Conservation (phyloP, 345 rosid genomes). For the Citrus medica region DNA sequence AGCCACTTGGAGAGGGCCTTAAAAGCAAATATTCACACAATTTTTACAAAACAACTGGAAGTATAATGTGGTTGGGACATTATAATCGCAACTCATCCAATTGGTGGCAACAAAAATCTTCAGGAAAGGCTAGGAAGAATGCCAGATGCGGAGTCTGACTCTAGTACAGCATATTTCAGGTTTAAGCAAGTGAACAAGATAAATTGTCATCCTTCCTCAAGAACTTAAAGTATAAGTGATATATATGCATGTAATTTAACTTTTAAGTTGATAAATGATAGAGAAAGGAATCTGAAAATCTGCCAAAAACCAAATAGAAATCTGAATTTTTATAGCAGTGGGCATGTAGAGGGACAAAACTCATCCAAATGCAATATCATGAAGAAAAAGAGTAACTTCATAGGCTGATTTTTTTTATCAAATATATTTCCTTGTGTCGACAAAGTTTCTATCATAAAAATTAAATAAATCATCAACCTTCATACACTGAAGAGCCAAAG, state of each 20-base stretch:
- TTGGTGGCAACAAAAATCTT: not conserved
- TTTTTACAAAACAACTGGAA: not conserved
- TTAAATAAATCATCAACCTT: not conserved
- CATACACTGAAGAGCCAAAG: not conserved
- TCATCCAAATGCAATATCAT: not conserved
- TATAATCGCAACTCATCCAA: not conserved
- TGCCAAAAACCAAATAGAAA: not conserved
- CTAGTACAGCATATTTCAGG: not conserved
- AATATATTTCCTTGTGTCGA: not conserved
- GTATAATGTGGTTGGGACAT: not conserved
- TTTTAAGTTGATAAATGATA: not conserved
- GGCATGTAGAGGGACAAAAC: not conserved
- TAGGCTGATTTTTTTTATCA: not conserved
- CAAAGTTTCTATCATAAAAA: not conserved
- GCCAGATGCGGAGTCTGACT: not conserved
- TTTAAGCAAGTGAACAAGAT: not conserved
- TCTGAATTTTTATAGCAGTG: not conserved
- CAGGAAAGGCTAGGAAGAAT: not conserved
- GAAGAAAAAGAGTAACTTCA: not conserved
- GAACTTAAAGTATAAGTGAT: not conserved
- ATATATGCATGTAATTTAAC: not conserved
- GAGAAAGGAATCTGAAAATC: not conserved
- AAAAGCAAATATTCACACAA: not conserved
- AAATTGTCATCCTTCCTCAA: not conserved
- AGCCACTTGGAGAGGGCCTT: not conserved